phyloP scores from a whole-genome alignment of 2,329 filamentous ascomycete genomes.

The Byssoonygena ceratinophila region DNA sequence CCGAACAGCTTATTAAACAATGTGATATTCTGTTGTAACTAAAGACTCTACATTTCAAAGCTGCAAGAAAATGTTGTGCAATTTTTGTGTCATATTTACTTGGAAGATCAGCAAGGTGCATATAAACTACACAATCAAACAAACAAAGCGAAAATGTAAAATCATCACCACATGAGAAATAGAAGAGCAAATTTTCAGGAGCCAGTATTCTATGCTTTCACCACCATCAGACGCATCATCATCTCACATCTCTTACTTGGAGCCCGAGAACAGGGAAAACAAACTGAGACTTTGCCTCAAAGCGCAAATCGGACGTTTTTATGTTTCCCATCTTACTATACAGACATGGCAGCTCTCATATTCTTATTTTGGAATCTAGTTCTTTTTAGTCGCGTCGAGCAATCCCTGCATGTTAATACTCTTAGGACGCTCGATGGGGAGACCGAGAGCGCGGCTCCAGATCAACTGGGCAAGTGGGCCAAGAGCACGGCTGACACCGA shows the following conservation, averaged over 20 bases:
- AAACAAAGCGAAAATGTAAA: not conserved
- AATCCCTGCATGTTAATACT: constrained; percentile 87
- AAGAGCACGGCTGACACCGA: constrained; percentile 58
- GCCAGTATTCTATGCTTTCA: not conserved
- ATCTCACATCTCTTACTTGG: not conserved
- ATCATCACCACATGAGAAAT: not conserved
- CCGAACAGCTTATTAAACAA: too few species aligned
- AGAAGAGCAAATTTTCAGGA: not conserved
- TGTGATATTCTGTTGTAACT: too few species aligned
- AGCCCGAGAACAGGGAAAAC: not conserved
- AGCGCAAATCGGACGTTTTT: not conserved
- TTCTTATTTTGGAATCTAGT: not conserved
- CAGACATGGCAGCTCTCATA: not conserved
- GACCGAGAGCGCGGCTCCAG: constrained; percentile 85
- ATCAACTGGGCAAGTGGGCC: constrained; percentile 89
- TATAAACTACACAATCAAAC: not conserved
- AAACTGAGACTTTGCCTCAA: not conserved
- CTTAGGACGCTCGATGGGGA: constrained; percentile 97
- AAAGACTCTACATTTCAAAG: too few species aligned
- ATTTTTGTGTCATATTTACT: too few species aligned
- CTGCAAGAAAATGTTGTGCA: too few species aligned
- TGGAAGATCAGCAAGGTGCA: not conserved
- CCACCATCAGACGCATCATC: not conserved
- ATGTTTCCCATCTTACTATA: not conserved
- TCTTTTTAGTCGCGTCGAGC: constrained; percentile 48